Percentiles rank a stretch among this genome's conserved stretches.
Conservation (phyloP, 2,329 filamentous ascomycete genomes). For the Aspergillus pseudoviridinutans region DNA sequence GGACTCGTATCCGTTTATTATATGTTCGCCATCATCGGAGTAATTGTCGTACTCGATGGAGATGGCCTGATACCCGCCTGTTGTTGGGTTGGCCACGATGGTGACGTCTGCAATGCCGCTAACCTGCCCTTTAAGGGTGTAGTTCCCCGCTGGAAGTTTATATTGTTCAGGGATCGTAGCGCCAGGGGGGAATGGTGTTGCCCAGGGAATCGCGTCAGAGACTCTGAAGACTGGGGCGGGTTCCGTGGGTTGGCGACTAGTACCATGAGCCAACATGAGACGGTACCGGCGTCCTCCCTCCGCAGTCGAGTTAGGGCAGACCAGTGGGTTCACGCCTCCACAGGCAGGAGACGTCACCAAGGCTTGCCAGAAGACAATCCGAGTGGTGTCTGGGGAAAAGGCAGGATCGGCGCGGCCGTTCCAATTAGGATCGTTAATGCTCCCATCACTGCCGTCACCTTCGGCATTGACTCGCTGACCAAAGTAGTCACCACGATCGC, state of each 20-base stretch:
- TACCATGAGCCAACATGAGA: slow-evolving; percentile 42
- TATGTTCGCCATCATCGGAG: slow-evolving; percentile 33
- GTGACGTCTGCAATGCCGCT: slow-evolving; percentile 10
- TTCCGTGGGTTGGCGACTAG: slow-evolving; percentile 25
- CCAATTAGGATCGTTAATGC: slow-evolving; percentile 47
- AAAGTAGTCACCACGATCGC: slow-evolving; percentile 44
- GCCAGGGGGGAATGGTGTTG: slow-evolving; percentile 8
- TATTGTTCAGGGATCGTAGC: slow-evolving; percentile 1
- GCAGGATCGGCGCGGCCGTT: slow-evolving; percentile 45
- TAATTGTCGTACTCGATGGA: slow-evolving; percentile 35
- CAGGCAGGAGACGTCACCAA: slow-evolving; percentile 40
- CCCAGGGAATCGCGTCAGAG: slow-evolving; percentile 19
- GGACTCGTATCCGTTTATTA: slow-evolving; percentile 35
- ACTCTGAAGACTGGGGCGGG: slow-evolving; percentile 20
- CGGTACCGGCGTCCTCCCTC: slow-evolving; percentile 37
- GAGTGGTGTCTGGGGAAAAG: slow-evolving; percentile 36
- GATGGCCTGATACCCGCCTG: slow-evolving; percentile 20
- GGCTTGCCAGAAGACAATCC: slow-evolving; percentile 43
- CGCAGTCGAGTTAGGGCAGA: slow-evolving; percentile 39
- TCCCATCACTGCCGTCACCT: slow-evolving; percentile 31
- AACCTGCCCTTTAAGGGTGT: slow-evolving; percentile 12
- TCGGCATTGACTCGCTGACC: slow-evolving; percentile 43
- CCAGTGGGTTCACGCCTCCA: slow-evolving; percentile 42
- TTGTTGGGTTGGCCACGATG: slow-evolving; percentile 1
- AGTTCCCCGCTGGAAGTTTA: slow-evolving; percentile 7